Base-by-base conservation (phyloP, 169 alveolate species). In the Eimeria necatrix region DNA sequence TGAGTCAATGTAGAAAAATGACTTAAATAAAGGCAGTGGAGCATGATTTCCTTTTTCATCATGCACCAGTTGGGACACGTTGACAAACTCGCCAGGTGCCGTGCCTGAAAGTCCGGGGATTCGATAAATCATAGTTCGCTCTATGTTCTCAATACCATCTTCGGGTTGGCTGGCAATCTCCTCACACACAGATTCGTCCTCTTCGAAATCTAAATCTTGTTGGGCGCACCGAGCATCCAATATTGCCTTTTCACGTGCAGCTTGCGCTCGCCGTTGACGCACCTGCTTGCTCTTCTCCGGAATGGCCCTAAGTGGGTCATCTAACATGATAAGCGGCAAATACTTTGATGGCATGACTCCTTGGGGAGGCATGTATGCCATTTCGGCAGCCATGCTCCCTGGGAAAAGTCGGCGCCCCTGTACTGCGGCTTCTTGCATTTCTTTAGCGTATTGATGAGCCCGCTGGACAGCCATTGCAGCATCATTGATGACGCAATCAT, bases 11-110 rank as follows among this genome's bases (percentile, higher is more conserved):
- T 94, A 94, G 68, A 94, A 94, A 89, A 94, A 94, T 32, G 92
- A 70, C n/a, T 70, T 85, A 56, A 94, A 94, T 59, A 94, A 80
- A 5, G 95, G 96, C 7, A 88, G 85, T 1, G 96, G 92, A 5
- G 94, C 94, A 48, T 83, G 91, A 24, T 59, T 94, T 7, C 96
- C 96, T 46, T 94, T 76, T 24, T 94, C 85, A 22, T 93, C 85
- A 53, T 94, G 94, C 81, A 84, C 9, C 90, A 94, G 59, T 22
- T 94, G 95, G 20, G 96, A 85, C 12, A 94, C 91, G 68, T 24
- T 94, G 32, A 93, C 93, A 68, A 76, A 93, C 68, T 93, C 95
- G 16, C 97, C 94, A 7, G 95, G 95, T 4, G 95, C 95, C 24
- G 95, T 91, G 59, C 95, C 95, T 76, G 87, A 84, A 16, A 91